phyloP scores from a whole-genome alignment of 345 rosid species.

The thale cress (Arabidopsis thaliana) region TAIR10.1 NC_003076.8:7804501-7805000 shows the following conservation, averaged over 20 bases:
- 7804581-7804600: constrained; percentile 68
- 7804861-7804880: constrained; percentile 69
- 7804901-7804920: constrained; percentile 66
- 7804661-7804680: constrained; percentile 91
- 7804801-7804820: constrained; percentile 78
- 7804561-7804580: constrained; percentile 64
- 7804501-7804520: constrained; percentile 25
- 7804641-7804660: constrained; percentile 98
- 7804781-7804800: constrained; percentile 77
- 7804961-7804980: constrained; percentile 60
- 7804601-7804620: constrained; percentile 85
- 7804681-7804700: constrained; percentile 79
- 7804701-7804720: constrained; percentile 59
- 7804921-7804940: constrained; percentile 89
- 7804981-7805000: constrained; percentile 93
- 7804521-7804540: constrained; percentile 25
- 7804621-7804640: constrained; percentile 89
- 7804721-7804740: constrained; percentile 74
- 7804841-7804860: constrained; percentile 79
- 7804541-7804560: constrained; percentile 60
- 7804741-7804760: constrained; percentile 66
- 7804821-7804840: constrained; percentile 72
- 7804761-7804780: constrained; percentile 46
- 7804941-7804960: constrained; percentile 88
- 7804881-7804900: constrained; percentile 88